A percentile compares a stretch with the other conserved stretches of the same genome.
phyloP scores from a whole-genome alignment of 441 rosid genomes.

The Populus hybrid region DNA sequence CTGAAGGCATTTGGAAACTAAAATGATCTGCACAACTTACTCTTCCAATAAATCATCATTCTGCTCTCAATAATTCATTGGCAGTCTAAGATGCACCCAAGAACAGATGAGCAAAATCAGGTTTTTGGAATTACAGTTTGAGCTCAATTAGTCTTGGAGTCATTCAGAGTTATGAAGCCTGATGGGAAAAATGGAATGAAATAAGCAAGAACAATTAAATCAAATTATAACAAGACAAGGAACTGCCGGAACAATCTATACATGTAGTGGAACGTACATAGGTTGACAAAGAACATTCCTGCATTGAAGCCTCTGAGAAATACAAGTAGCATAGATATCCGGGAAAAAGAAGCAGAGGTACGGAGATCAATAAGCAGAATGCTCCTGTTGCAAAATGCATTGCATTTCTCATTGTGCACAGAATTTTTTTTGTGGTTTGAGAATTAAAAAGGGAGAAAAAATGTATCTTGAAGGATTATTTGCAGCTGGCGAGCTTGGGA shows the following conservation, averaged over 20 bases:
- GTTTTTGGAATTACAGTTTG: too few species aligned
- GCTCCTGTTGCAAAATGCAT: slow-evolving; percentile 23
- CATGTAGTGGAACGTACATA: neutral
- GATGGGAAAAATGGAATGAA: too few species aligned
- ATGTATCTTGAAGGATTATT: slow-evolving; percentile 27
- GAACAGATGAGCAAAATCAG: too few species aligned
- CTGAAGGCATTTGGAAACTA: too few species aligned
- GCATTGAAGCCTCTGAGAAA: slow-evolving; percentile 1
- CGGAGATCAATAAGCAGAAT: slow-evolving; percentile 13
- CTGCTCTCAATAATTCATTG: too few species aligned
- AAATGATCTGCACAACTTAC: too few species aligned
- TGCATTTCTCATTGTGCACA: slow-evolving; percentile 33
- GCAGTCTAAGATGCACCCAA: too few species aligned
- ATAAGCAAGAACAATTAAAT: too few species aligned
- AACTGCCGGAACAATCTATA: neutral
- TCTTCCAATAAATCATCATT: too few species aligned
- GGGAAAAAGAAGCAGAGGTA: neutral
- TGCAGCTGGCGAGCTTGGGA: slow-evolving; percentile 38
- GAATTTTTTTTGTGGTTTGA: slow-evolving; percentile 20
- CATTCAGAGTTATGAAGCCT: too few species aligned
- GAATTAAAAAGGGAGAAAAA: slow-evolving; percentile 20
- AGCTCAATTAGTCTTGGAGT: too few species aligned
- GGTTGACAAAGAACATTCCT: neutral
- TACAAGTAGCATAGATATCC: neutral
- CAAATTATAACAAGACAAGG: too few species aligned